Percentiles rank a stretch among this genome's conserved stretches.
These are phyloP conservation scores for Quercus agrifolia DNA, from an alignment of 306 rosid species.

Conservation along the genomic window DNA sequence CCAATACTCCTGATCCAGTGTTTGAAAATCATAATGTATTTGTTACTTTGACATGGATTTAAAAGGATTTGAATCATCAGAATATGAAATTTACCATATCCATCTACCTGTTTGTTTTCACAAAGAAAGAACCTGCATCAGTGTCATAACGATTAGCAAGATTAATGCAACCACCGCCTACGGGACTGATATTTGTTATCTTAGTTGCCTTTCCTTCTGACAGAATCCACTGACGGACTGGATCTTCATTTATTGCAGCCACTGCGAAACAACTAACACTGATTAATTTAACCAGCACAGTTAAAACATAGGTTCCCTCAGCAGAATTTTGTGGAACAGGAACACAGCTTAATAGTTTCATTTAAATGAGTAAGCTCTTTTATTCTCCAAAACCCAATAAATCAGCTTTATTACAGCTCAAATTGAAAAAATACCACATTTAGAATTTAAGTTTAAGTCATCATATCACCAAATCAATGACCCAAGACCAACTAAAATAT, in stretches of 20 bases:
- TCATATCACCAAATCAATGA: neutral
- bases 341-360: neutral
- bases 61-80: neutral
- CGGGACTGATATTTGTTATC: constrained; percentile 67
- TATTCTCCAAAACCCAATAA: neutral
- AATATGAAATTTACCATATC: constrained; percentile 5
- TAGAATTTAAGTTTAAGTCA: neutral
- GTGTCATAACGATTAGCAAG: constrained; percentile 77
- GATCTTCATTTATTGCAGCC: constrained; percentile 73
- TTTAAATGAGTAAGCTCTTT: neutral
- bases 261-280: constrained; percentile 36
- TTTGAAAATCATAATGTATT: constrained; percentile 22
- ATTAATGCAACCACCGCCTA: constrained; percentile 96
- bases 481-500: neutral
- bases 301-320: neutral
- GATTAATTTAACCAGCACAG: constrained; percentile 6
- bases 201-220: constrained; percentile 76
- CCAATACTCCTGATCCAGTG: constrained; percentile 78
- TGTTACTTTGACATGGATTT: neutral
- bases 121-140: constrained; percentile 79
- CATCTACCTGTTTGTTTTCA: constrained; percentile 85
- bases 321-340: neutral
- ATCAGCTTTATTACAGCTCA: neutral
- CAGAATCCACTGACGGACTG: constrained; percentile 86
- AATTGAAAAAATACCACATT: neutral